phyloP scores from a whole-genome alignment of 257 asterid species.

The Lantana camara region DNA sequence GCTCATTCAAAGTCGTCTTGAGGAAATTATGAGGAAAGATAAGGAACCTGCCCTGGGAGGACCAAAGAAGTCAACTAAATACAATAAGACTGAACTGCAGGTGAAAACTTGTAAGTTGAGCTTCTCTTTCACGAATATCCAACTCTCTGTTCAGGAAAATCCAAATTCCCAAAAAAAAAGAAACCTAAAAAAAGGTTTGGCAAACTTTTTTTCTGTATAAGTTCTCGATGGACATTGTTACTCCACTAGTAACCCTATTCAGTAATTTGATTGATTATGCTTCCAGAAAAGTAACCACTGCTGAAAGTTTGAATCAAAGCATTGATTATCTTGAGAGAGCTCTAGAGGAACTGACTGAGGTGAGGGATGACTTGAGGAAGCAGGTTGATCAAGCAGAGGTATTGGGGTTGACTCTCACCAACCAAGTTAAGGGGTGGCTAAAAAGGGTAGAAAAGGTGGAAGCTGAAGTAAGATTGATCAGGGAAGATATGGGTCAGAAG shows the following conservation, averaged over 20 bases:
- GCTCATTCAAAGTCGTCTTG: slow-evolving; percentile 9
- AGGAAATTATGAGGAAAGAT: background rate
- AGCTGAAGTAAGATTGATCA: slow-evolving; percentile 35
- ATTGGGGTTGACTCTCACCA: slow-evolving; percentile 42
- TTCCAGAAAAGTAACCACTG: slow-evolving; percentile 10
- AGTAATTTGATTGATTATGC: slow-evolving; percentile 10
- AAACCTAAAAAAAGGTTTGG: background rate
- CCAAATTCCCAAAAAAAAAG: background rate
- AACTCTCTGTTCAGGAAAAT: slow-evolving; percentile 1
- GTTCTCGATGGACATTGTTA: slow-evolving; percentile 24
- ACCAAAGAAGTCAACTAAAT: slow-evolving; percentile 20
- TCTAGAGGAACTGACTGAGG: slow-evolving; percentile 40
- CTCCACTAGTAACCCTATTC: slow-evolving; percentile 26
- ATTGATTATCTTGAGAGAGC: slow-evolving; percentile 37
- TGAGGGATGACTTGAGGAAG: slow-evolving; percentile 46
- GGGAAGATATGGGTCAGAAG: slow-evolving; percentile 29
- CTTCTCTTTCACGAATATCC: slow-evolving; percentile 5
- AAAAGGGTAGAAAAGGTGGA: slow-evolving; percentile 45
- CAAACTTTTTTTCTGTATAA: background rate
- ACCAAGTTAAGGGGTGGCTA: slow-evolving; percentile 55
- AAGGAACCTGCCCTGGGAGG: slow-evolving; percentile 9
- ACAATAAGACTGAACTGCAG: background rate
- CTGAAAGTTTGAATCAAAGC: slow-evolving; percentile 30
- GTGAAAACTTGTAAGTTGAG: background rate
- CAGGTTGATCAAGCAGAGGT: slow-evolving; percentile 49